Base-by-base conservation (phyloP, 2,329 filamentous ascomycete species). In the Xylaria sp. region DNA sequence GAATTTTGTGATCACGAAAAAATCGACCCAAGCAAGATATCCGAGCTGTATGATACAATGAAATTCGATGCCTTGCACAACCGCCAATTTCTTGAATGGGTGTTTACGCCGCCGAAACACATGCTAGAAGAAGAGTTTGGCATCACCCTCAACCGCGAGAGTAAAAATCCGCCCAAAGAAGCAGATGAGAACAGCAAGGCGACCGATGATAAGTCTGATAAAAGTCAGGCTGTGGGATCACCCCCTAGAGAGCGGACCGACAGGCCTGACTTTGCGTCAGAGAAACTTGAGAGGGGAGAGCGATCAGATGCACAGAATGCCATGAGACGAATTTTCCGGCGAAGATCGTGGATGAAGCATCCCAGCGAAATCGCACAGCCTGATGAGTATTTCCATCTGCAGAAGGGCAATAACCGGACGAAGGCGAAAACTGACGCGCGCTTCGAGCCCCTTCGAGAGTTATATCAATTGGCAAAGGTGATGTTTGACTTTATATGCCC, bases 41-140 rank as follows among this genome's bases (percentile, higher is more conserved):
- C 93, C 4, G 95, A 99, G 79, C 85, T 99, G 2, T 99, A 99
- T 75, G 95, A 99, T 76, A 98, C 94, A 19, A 98, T 99, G 95
- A 99, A 99, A 77, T 99, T 98, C 67, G 95, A 99, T 75, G 95
- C 95, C 1, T 83, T 99, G 13, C 96, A 99, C 77, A 99, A 99
- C 73, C 88, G 95, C 2, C 92, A 93, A 65, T 99, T 99, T 72
- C 81, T 99, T 3, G 95, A 99, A 76, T 98, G 95, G 92, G 90
- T 97, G 0, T 99, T 99, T 70, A 96, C 93, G 15, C 95, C 95
- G 1, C 89, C 91, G 33, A 88, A 87, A 70, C 84, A 83, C 60
- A 91, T 96, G 78, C 80, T 94, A 10, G 90, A 90, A 55, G 90
- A 94, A 54, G 88, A 90, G 66, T 82, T 84, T 63, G 80, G 76